These are phyloP conservation scores for Friedmanniomyces endolithicus DNA, from an alignment of 495 filamentous ascomycete genomes.

Conservation along the genomic window DNA sequence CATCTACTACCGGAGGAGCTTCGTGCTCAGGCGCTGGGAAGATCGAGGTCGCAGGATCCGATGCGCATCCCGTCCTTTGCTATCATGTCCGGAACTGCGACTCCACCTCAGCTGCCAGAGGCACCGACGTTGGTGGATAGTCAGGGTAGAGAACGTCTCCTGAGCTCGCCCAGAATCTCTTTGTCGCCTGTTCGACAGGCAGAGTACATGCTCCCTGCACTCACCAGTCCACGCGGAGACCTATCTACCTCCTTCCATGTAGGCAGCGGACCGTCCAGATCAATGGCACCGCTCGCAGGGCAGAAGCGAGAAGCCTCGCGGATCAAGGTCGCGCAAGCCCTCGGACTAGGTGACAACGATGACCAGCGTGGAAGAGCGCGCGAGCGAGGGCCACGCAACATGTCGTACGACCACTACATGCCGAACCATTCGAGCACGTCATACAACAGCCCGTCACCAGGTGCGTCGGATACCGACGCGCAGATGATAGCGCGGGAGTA, in stretches of 20 bases:
- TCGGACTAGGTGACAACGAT: neutral
- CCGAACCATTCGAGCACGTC: neutral
- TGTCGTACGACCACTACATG: slow-evolving; percentile 1
- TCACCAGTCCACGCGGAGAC: neutral
- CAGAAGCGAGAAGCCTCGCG: slow-evolving; percentile 6
- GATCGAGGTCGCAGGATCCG: slow-evolving; percentile 8
- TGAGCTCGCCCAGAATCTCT: neutral
- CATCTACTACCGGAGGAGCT: slow-evolving; percentile 22
- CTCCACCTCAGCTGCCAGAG: neutral
- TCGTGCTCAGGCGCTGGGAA: slow-evolving; percentile 8
- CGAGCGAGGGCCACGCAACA: slow-evolving; percentile 5
- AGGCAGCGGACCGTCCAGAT: slow-evolving; percentile 1
- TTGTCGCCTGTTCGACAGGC: neutral
- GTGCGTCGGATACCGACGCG: neutral
- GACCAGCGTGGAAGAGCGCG: slow-evolving; percentile 7
- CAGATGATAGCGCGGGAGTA: slow-evolving; percentile 15
- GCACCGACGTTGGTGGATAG: slow-evolving; percentile 2
- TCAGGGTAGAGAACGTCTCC: slow-evolving; percentile 7
- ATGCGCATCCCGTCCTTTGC: neutral
- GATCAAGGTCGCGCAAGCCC: slow-evolving; percentile 4
- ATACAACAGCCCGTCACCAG: neutral
- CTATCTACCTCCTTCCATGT: neutral
- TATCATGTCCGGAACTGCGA: neutral
- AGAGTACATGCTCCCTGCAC: neutral
- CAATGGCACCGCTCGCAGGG: neutral